A percentile compares a stretch with the other conserved stretches of the same genome.
These are phyloP conservation scores for Trichoderma lentiforme DNA, from an alignment of 2,329 filamentous ascomycete species.

Conservation along the genomic window DNA sequence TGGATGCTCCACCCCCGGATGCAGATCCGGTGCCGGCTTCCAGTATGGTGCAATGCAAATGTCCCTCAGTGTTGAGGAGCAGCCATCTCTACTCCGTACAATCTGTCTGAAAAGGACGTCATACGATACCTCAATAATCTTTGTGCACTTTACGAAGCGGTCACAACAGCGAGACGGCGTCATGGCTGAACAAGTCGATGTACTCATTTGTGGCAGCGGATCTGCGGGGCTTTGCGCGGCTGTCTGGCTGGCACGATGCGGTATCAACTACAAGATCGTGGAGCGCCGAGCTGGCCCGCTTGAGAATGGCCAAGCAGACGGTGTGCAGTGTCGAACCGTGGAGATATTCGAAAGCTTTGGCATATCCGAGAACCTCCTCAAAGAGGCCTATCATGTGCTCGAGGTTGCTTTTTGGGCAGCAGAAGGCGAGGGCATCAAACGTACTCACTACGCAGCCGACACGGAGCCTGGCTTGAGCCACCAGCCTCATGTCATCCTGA, in stretches of 20 bases:
- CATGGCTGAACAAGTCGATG: slow-evolving; percentile 2
- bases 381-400: not conserved
- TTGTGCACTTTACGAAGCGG: not conserved
- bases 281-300: not conserved
- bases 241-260: not conserved
- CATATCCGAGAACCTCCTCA: not conserved
- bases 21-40: not conserved
- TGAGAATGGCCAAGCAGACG: not conserved
- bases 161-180: not conserved
- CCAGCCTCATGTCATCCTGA: slow-evolving; percentile 1
- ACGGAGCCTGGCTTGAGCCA: not conserved
- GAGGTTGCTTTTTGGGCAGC: not conserved
- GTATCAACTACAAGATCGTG: not conserved
- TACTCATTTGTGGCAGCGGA: not conserved
- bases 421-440: not conserved
- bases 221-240: slow-evolving; percentile 1
- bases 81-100: not conserved
- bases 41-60: not conserved
- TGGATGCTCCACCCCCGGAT: not conserved
- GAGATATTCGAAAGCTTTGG: not conserved
- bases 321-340: not conserved
- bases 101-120: not conserved
- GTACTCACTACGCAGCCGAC: not conserved
- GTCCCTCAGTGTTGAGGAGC: not conserved
- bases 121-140: not conserved